A percentile compares a stretch with the other conserved stretches of the same genome.
phyloP scores from a whole-genome alignment of 176 grass and related monocot genomes.

The Thinopyrum elongatum region DNA sequence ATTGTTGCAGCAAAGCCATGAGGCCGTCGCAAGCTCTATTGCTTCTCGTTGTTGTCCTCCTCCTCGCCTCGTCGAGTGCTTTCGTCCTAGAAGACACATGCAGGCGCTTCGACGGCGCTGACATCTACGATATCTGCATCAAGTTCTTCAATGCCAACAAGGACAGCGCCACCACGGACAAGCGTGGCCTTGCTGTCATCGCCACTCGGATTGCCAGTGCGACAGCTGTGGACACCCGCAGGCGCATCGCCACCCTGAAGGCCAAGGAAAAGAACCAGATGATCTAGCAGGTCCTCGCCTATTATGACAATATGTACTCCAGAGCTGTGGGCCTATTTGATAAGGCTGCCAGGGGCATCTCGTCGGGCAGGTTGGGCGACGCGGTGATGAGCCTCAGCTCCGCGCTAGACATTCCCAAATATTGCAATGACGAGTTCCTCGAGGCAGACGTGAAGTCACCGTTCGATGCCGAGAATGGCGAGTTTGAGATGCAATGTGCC shows the following conservation, averaged over 20 bases:
- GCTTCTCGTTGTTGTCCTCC: background rate
- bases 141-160: conserved; percentile 36
- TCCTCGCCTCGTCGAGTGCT: background rate
- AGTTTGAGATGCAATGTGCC: conserved; percentile 31
- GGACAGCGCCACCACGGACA: conserved; percentile 17
- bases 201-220: conserved; percentile 15
- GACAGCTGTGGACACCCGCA: background rate
- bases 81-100: conserved; percentile 50
- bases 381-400: background rate
- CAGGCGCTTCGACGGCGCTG: no score
- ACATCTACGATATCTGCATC: conserved; percentile 24
- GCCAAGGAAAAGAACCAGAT: conserved; percentile 23
- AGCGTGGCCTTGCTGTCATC: conserved; percentile 41
- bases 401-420: background rate
- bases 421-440: conserved; percentile 46
- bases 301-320: conserved; percentile 38
- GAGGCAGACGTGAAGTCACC: conserved; percentile 19
- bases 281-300: background rate
- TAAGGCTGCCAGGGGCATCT: background rate
- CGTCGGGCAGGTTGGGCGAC: background rate
- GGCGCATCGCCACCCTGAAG: conserved; percentile 32
- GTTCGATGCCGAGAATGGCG: conserved; percentile 25
- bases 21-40: background rate
- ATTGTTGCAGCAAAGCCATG: background rate
- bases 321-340: conserved; percentile 1